These are phyloP conservation scores for Neofusicoccum sp. DNA, from an alignment of 2,329 filamentous ascomycete species.

Conservation along the genomic window DNA sequence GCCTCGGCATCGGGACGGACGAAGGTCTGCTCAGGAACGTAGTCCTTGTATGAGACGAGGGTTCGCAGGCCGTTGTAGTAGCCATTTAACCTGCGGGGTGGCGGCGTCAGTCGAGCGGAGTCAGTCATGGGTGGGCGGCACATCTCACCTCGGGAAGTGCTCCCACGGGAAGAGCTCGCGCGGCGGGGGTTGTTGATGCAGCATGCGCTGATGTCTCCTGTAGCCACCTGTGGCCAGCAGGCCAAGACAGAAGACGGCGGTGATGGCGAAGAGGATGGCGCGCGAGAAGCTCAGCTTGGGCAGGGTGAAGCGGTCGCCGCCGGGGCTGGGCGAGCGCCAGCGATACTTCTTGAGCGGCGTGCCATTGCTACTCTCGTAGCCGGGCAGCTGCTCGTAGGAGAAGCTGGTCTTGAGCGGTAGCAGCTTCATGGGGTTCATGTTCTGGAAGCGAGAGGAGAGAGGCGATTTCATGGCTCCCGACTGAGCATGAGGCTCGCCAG, in stretches of 20 bases:
- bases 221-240: slow-evolving; percentile 45
- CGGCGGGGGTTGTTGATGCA: slow-evolving; percentile 21
- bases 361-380: slow-evolving; percentile 39
- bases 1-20: slow-evolving; percentile 40
- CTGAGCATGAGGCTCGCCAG: slow-evolving; percentile 23
- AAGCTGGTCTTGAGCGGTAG: slow-evolving; percentile 41
- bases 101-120: not conserved
- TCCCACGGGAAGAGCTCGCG: slow-evolving; percentile 45
- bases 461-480: slow-evolving; percentile 20
- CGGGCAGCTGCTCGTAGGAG: slow-evolving; percentile 48
- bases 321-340: slow-evolving; percentile 39
- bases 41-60: slow-evolving; percentile 43
- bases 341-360: slow-evolving; percentile 36
- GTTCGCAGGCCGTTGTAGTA: slow-evolving; percentile 51
- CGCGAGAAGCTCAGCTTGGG: slow-evolving; percentile 39
- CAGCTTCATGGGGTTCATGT: slow-evolving; percentile 46
- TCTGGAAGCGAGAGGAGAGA: slow-evolving; percentile 31
- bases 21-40: slow-evolving; percentile 44
- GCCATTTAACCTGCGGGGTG: slow-evolving; percentile 39
- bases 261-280: slow-evolving; percentile 41
- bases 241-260: slow-evolving; percentile 39
- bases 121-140: not conserved
- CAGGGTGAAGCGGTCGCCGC: slow-evolving; percentile 23
- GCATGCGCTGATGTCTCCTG: slow-evolving; percentile 32
- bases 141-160: slow-evolving; percentile 41